Base-by-base conservation (phyloP, 2,329 filamentous ascomycete genomes). In the Bisporella sp. region DNA sequence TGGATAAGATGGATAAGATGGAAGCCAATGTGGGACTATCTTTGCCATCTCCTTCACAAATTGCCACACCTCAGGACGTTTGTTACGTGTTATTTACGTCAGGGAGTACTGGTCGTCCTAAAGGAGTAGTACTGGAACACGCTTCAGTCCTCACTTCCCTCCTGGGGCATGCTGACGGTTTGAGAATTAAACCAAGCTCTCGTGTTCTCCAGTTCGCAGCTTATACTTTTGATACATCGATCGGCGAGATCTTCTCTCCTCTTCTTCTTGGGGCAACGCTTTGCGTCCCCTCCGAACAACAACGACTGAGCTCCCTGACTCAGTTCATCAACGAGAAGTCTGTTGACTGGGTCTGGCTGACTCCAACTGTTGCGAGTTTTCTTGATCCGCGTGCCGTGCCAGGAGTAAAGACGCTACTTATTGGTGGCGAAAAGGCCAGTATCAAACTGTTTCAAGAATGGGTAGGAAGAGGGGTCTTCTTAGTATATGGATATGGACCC, bases 91-190 rank as follows among this genome's bases (percentile, higher is more conserved):
- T 60, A 5, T 60, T 53, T 42, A 62, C 59, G 9, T 57, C 53
- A 21, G 60, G 60, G 12, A 54, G 45, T 12, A 62, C 60, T 11
- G 60, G 60, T 35, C 50, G 42, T 9, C 60, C 60, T 2, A 62
- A 62, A 43, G 59, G 42, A 13, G 29, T 40, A 28, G 12, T 50
- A n/a, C 28, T 46, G 13, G 28, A 42, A 21, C 48, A 50, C 28
- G n/a, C 31, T 7, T n/a, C 30, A 21, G 35, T 31, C 35, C n/a
- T 31, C 9, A 21, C 39, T 11, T n/a, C 31, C 8, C 12, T 33
- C 31, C 39, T 13, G 29, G 7, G 28, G n/a, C 39, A 43, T 28
- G 13, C n/a, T 28, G 31, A n/a, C 30, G 30, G 7, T 4, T 32
- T 33, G 9, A 41, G 37, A 6, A 12, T 43, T 6, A 21, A 45